Evolutionary conservation across 2,329 filamentous ascomycete genomes (phyloP), one percentile per base, ranked within the genome.

Genomic region (Cryphonectria japonica): DNA sequence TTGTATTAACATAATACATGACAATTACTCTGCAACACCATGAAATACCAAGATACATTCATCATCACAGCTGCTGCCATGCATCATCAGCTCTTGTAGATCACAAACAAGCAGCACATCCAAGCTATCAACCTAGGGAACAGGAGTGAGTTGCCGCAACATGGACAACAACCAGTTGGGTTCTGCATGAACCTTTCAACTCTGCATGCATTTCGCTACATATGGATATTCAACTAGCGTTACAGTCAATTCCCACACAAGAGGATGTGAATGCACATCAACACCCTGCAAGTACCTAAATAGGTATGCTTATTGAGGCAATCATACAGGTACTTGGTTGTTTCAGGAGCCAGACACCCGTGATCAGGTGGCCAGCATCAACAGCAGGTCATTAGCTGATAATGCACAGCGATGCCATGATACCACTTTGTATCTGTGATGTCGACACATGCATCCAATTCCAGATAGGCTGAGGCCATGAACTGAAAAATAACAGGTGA

Each of bases 341-440:
- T 11, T 46, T 52, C 9, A 16, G 19, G 63, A 50, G 60, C 65
- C 43, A 34, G 61, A 50, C 57, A 57, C 52, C 61, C 41, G 46
- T 63, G 3, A 3, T 13, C 13, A 14, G 4, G 26, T 26, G 26
- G 26, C 26, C n/a, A 57, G n/a, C 13, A 29, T 29, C 52, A 16
- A 57, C n/a, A 57, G 14, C 52, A 32, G n/a, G 13, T 4, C 29
- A 57, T 13, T 57, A 3, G 54, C 26, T 34, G 54, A 11, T 29
- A 59, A 2, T 32, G 54, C 29, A 59, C 14, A 52, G 11, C 34
- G 37, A 63, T 39, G 32, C 60, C 64, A 5, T 41, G 43, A 68
- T 37, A n/a, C 61, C 68, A 52, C 52, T 60, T 46, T 50, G 64
- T n/a, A 37, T 52, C 22, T 59, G 60, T 52, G 41, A 75, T 80